Evolutionary conservation across 2,329 filamentous ascomycete genomes (phyloP), one percentile per base, ranked within the genome.

Genomic region (Atkinsonella texensis): DNA sequence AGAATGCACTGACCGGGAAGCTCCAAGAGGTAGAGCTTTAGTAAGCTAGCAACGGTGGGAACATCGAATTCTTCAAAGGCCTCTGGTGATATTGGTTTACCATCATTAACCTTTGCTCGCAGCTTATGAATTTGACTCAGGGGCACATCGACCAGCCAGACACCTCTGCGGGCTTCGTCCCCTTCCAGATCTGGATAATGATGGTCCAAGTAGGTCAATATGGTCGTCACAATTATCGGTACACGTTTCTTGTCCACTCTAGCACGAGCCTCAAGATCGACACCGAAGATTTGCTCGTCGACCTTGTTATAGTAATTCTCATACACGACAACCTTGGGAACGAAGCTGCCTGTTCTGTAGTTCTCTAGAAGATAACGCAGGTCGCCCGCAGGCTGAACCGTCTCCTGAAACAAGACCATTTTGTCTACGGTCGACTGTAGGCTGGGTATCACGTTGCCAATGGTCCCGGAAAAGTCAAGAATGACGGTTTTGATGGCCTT

Each of bases 251-350:
- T 85, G 68, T 98, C 93, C 49, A 89, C 90, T 58, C 91, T 79
- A 45, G 93, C 93, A 58, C 93, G 79, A 39, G 91, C 89, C 70
- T 98, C 93, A n/a, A 98, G 80, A 63, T 98, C 94, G 51, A 98
- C 89, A 58, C 94, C 93, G 65, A 97, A 98, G 0, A 89, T 95
- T 76, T 97, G 90, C 64, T 96, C 90, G 66, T 96, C 93, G 23
- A 96, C 89, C 58, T 87, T 89, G 69, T 96, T 96, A 74, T 98
- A 98, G 71, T 98, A 98, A 68, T 97, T 98, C 71, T 98, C 93
- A 68, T 98, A 98, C 3, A 89, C 85, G 46, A 89, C 83, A 31
- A 97, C 91, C 62, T 81, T 90, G 9, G 93, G 93, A 49, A 89
- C 81, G 65, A 95, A 98, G 58, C 84, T 87, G 56, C 93, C 93